These are phyloP conservation scores for Penicillium longicatenatum DNA, from an alignment of 495 filamentous ascomycete genomes.

Conservation along the genomic window DNA sequence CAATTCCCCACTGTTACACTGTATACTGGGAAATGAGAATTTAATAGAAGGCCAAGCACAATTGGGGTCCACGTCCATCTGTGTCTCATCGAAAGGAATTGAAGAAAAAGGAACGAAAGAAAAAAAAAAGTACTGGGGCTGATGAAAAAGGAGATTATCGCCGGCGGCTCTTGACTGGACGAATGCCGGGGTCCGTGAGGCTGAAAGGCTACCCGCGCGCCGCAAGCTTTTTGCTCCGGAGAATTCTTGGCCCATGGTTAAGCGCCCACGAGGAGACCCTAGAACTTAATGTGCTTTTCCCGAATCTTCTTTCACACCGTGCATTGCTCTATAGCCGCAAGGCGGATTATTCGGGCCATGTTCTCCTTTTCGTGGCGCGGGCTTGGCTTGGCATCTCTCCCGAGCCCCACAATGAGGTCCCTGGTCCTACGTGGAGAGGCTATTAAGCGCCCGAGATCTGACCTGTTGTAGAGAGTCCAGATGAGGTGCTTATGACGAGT, in stretches of 20 bases:
- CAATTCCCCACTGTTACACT: too few relatives aligned
- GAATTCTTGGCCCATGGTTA: conserved; percentile 32
- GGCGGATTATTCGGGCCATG: not conserved
- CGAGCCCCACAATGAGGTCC: not conserved
- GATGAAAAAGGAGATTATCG: conserved; percentile 1
- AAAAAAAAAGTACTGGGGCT: not conserved
- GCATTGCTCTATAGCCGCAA: conserved; percentile 5
- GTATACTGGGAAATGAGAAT: not conserved
- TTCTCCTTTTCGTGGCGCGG: not conserved
- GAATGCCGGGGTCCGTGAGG: conserved; percentile 21
- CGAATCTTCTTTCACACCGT: conserved; percentile 14
- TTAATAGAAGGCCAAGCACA: not conserved
- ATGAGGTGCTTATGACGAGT: not conserved
- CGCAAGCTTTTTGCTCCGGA: conserved; percentile 22
- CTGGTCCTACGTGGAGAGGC: not conserved
- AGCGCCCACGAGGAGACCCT: conserved; percentile 22
- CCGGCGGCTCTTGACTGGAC: conserved; percentile 31
- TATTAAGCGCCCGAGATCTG: not conserved
- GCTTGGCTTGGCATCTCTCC: not conserved
- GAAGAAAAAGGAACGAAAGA: not conserved
- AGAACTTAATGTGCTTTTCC: conserved; percentile 3
- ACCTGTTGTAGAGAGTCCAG: not conserved
- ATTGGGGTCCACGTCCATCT: not conserved
- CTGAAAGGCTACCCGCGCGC: conserved; percentile 30
- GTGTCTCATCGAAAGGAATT: too few relatives aligned